Evolutionary conservation across 1,284 basidiomycete species (phyloP).

Genomic region (Naganishia sp.): DNA sequence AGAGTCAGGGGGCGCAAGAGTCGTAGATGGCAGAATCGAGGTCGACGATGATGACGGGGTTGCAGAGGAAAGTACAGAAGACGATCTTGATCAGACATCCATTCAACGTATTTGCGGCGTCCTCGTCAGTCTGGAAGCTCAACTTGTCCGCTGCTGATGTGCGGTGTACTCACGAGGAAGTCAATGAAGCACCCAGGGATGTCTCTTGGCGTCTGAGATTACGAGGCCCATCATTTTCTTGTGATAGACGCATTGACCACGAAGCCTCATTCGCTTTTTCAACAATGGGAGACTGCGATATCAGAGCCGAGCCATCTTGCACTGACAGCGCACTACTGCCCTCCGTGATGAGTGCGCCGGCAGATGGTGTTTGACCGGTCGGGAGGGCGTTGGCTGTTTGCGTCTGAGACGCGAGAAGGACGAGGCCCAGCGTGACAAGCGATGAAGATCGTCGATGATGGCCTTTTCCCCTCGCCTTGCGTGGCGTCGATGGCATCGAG

Average conservation of each 20-base stretch:
- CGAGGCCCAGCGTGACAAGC: conserved; percentile 8
- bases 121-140: not conserved
- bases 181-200: not conserved
- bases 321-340: not conserved
- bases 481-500: not conserved
- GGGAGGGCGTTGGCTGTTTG: not conserved
- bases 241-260: not conserved
- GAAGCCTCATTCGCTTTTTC: not conserved
- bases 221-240: too few species aligned
- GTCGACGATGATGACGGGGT: conserved; percentile 5
- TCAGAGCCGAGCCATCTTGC: not conserved
- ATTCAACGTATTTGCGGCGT: not conserved
- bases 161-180: conserved; percentile 6
- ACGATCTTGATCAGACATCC: not conserved
- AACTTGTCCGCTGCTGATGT: not conserved
- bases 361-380: not conserved
- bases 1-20: not conserved
- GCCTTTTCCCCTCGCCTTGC: not conserved
- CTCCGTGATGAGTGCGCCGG: not conserved
- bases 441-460: conserved; percentile 19
- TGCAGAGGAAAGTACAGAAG: conserved; percentile 4
- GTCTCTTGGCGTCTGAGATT: conserved; percentile 5
- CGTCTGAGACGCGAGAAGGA: conserved; percentile 2
- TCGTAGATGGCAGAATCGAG: not conserved
- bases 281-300: not conserved